These are phyloP conservation scores for Adansonia rubrostipa DNA, from an alignment of 441 rosid genomes.

Conservation along the genomic window DNA sequence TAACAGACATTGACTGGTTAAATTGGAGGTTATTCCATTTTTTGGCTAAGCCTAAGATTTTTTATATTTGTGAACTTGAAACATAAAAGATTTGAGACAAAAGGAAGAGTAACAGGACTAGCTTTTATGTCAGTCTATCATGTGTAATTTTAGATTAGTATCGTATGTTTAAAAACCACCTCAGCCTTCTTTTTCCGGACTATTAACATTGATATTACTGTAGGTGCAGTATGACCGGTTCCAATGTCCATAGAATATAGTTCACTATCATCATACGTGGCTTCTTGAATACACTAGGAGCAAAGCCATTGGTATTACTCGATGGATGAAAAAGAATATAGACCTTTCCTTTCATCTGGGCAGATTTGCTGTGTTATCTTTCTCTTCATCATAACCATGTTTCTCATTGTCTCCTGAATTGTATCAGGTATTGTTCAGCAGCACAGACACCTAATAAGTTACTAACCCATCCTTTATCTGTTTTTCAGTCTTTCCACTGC, in stretches of 20 bases:
- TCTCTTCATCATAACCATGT: not conserved
- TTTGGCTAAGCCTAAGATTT: not conserved
- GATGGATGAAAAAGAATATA: not conserved
- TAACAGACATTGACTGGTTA: not conserved
- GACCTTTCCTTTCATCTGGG: not conserved
- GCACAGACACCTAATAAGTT: constrained; percentile 21
- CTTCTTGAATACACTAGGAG: not conserved
- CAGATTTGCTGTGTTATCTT: not conserved
- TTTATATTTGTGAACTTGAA: not conserved
- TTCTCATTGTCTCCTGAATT: not conserved
- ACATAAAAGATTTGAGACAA: not conserved
- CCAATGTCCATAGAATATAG: too few relatives aligned
- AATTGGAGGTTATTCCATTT: not conserved
- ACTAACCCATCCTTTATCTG: constrained; percentile 6
- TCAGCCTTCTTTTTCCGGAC: not conserved
- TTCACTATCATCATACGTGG: not conserved
- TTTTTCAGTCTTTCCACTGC: constrained; percentile 75
- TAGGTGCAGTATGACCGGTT: not conserved
- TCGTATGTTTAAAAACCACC: not conserved
- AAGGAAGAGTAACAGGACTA: not conserved
- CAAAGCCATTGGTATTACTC: not conserved
- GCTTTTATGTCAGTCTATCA: not conserved
- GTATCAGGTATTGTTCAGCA: constrained; percentile 12
- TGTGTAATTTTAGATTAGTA: not conserved
- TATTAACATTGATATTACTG: not conserved